These are phyloP conservation scores for Plantago lanceolata DNA, from an alignment of 305 asterid genomes.

Conservation along the genomic window DNA sequence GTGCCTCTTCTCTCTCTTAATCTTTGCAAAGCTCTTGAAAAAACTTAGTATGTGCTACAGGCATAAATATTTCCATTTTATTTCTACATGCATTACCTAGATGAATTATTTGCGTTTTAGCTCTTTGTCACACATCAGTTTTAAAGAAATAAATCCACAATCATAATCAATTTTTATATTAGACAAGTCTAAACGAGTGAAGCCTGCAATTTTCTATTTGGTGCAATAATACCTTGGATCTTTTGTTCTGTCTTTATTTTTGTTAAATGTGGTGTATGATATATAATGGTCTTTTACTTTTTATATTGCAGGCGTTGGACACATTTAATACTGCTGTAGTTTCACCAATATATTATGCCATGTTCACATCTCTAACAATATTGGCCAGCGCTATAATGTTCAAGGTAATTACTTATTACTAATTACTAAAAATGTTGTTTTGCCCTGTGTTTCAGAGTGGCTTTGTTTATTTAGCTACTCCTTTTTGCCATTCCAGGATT, in stretches of 20 bases:
- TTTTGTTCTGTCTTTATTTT: too few relatives aligned
- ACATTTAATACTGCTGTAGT: slow-evolving; percentile 61
- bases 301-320: slow-evolving; percentile 49
- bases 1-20: not conserved
- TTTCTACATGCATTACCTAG: too few relatives aligned
- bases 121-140: not conserved
- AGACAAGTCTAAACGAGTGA: not conserved
- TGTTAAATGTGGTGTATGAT: slow-evolving; percentile 3
- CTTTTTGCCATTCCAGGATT: slow-evolving; percentile 45
- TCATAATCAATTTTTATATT: not conserved
- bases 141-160: not conserved
- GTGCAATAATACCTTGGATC: not conserved
- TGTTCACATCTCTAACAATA: slow-evolving; percentile 77
- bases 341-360: slow-evolving; percentile 72
- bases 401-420: slow-evolving; percentile 57
- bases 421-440: slow-evolving; percentile 13
- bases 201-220: not conserved
- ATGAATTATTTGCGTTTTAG: too few relatives aligned
- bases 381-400: slow-evolving; percentile 75
- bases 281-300: slow-evolving; percentile 11
- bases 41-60: too few relatives aligned
- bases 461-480: slow-evolving; percentile 1
- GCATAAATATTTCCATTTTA: too few relatives aligned
- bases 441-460: not conserved
- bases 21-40: not conserved